Base-by-base conservation (phyloP, 768 basidiomycete genomes). In the Macrolepiota fuliginosa region DNA sequence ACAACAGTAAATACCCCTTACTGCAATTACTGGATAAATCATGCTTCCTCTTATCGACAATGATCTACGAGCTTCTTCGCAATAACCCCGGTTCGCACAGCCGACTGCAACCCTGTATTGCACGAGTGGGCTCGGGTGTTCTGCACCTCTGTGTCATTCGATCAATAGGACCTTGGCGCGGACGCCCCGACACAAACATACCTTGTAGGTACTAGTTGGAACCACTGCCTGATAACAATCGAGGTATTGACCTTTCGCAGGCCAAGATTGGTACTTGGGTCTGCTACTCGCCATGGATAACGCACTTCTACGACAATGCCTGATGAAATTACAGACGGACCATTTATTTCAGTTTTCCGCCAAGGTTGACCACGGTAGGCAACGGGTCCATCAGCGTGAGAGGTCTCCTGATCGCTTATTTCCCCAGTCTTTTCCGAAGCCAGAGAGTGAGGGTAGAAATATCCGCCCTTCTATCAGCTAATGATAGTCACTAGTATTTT, bases 401-500 rank as follows among this genome's bases (percentile, higher is more conserved):
- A 12, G 19, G 12, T 29, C 17, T 17, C 19, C 52, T 27, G 12
- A 27, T 46, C 10, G 25, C 32, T 35, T 22, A 37, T 15, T 3
- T 22, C 52, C 22, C n/a, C 42, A 61, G 60, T 61, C 27, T 50
- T 54, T 19, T 54, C 54, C 54, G 46, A 54, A 37, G 53, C 53
- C 13, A 54, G 49, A 47, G 35, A 13, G 60, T 55, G 15, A 22
- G 53, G 32, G 12, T 12, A 50, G 13, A 10, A 39, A 19, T 54
- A 22, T 22, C 10, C 15, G 25, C 25, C 19, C 37, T 19, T 27
- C 13, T 36, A n/a, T 29, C 29, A n/a, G 12, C 6, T 37, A 24
- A 27, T 49, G 32, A 52, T 15, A 39, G 39, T 49, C 36, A 24
- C 39, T 15, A 61, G 60, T 19, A 12, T 47, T 27, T 47, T 61